phyloP scores from a whole-genome alignment of 768 basidiomycete genomes.

The Suillus sp. region DNA sequence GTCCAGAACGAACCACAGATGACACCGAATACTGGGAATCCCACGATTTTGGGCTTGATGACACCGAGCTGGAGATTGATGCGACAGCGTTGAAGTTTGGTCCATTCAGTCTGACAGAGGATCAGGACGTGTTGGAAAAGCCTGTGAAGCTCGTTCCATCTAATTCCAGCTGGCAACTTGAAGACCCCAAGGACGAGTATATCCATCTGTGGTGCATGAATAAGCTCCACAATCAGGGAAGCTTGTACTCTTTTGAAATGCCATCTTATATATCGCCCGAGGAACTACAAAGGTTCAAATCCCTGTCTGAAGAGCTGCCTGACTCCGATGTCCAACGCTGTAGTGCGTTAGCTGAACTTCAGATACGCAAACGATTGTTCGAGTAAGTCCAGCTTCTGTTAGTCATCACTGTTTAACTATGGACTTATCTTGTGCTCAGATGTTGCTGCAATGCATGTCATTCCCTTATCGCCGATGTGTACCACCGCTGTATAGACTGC shows the following conservation, averaged over 20 bases:
- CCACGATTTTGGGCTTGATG: background rate
- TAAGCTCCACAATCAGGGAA: background rate
- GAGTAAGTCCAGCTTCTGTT: background rate
- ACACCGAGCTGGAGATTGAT: background rate
- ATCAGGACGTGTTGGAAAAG: too few species aligned
- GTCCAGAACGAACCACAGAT: background rate
- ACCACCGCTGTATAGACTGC: background rate
- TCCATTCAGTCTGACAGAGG: background rate
- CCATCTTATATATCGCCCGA: background rate
- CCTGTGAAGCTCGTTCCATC: background rate
- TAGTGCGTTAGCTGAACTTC: background rate
- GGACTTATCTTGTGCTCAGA: background rate
- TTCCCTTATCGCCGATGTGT: background rate
- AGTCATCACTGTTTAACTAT: background rate
- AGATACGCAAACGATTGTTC: background rate
- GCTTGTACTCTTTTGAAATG: background rate
- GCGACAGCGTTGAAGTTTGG: background rate
- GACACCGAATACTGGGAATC: background rate
- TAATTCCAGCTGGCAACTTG: background rate
- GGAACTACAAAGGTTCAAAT: background rate
- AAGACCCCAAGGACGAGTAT: background rate
- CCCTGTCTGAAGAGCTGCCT: background rate
- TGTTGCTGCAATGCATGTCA: background rate
- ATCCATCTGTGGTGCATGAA: background rate
- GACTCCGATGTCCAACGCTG: background rate